These are phyloP conservation scores for Prunus mira DNA, from an alignment of 306 rosid genomes.

Conservation along the genomic window DNA sequence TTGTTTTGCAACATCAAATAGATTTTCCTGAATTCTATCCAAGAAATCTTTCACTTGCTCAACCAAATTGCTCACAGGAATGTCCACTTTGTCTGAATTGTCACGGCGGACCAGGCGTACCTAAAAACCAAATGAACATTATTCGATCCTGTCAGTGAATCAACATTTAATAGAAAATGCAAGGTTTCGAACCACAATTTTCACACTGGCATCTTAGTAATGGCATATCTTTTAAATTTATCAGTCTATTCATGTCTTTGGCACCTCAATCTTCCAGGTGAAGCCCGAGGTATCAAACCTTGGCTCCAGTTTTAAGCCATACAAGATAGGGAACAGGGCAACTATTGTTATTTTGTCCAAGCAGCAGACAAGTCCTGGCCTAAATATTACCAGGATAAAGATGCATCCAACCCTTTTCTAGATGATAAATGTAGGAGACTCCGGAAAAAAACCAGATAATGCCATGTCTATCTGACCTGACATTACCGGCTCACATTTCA, in stretches of 20 bases:
- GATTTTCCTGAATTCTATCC: conserved; percentile 58
- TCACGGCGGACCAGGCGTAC: conserved; percentile 83
- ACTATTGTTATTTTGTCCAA: not conserved
- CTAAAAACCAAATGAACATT: conserved; percentile 30
- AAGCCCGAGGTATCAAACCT: not conserved
- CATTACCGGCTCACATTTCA: not conserved
- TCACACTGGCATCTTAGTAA: not conserved
- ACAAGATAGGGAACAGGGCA: not conserved
- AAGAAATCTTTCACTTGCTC: conserved; percentile 57
- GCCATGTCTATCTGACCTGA: not conserved
- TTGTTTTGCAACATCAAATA: conserved; percentile 68
- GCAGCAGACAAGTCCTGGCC: not conserved
- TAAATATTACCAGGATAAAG: not conserved
- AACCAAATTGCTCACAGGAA: conserved; percentile 49
- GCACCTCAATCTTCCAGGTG: not conserved
- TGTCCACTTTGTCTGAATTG: conserved; percentile 57
- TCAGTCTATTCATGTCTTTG: not conserved
- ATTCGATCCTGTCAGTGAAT: conserved; percentile 4
- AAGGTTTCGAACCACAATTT: not conserved
- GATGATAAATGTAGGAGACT: not conserved
- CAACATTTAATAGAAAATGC: not conserved
- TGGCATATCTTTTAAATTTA: not conserved
- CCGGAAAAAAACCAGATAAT: not conserved
- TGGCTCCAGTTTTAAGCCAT: not conserved
- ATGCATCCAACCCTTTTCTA: not conserved